Conservation (phyloP, 2,329 filamentous ascomycete species). For the Xylariaceae sp. region DNA sequence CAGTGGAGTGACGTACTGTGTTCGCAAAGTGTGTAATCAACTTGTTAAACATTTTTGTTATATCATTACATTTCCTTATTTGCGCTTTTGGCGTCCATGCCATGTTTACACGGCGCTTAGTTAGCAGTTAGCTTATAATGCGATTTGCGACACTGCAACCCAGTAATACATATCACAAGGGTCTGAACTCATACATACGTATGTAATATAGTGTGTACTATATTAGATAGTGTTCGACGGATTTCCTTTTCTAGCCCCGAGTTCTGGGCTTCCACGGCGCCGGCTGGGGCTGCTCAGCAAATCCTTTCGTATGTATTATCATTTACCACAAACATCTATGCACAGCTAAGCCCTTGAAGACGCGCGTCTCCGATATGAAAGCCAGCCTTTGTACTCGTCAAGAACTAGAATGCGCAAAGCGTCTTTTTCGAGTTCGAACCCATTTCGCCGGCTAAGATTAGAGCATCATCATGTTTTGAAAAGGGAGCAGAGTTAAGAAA, state of each 20-base stretch:
- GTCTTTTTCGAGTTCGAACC: too few species aligned
- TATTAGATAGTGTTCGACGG: too few species aligned
- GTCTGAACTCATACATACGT: too few species aligned
- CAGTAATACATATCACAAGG: background rate
- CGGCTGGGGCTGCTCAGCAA: background rate
- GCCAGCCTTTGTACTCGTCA: background rate
- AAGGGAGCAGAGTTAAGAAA: background rate
- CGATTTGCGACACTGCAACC: background rate
- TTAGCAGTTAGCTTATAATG: background rate
- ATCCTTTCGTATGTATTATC: background rate
- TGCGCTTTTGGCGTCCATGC: background rate
- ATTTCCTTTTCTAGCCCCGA: conserved; percentile 19
- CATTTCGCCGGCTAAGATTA: too few species aligned
- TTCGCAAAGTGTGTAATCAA: conserved; percentile 11
- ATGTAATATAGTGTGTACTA: too few species aligned
- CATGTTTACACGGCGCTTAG: background rate
- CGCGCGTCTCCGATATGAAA: conserved; percentile 19
- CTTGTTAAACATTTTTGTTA: background rate
- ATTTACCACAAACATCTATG: background rate
- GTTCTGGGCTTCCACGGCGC: conserved; percentile 14
- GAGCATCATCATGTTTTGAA: too few species aligned
- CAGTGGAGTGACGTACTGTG: conserved; percentile 5
- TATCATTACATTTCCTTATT: too few species aligned
- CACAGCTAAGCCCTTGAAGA: conserved; percentile 20
- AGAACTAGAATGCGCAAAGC: too few species aligned